Evolutionary conservation across 139 green algal genomes (phyloP).

Genomic region (Micractinium conductrix): DNA sequence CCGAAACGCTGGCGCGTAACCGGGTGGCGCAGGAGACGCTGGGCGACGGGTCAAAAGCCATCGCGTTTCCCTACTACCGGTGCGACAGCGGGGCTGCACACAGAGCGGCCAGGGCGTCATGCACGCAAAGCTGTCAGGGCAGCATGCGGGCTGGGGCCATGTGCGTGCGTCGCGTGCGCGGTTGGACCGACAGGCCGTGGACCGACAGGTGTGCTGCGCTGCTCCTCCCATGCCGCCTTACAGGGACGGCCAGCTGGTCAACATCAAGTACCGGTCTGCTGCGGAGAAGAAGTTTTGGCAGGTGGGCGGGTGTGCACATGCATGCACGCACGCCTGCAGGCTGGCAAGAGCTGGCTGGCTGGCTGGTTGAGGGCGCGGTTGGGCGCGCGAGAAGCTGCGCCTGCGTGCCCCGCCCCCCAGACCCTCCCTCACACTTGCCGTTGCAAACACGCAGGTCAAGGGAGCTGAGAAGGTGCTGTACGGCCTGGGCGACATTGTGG

Average conservation of each 20-base stretch:
- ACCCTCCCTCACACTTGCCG: no score
- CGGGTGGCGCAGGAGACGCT: conserved; percentile 51
- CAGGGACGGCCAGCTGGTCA: conserved; percentile 75
- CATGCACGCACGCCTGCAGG: background rate
- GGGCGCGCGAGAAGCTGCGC: background rate
- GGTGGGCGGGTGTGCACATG: conserved; percentile 7
- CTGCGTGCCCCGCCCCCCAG: background rate
- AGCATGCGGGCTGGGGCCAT: no score
- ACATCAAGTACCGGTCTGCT: conserved; percentile 87
- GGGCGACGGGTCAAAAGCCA: background rate
- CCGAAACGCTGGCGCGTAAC: conserved; percentile 62
- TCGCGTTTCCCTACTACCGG: conserved; percentile 88
- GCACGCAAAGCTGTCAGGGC: no score
- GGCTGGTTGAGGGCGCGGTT: no score
- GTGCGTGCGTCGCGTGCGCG: no score
- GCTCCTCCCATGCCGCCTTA: background rate
- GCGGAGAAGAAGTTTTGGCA: conserved; percentile 82
- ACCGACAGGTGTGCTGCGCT: no score
- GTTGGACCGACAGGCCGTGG: no score
- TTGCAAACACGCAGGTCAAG: conserved; percentile 42
- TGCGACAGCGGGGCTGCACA: no score
- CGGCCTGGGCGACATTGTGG: conserved; percentile 85
- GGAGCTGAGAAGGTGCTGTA: conserved; percentile 87
- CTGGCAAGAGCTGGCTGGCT: no score
- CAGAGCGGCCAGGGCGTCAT: no score